Percentiles rank a stretch among this genome's conserved stretches.
phyloP scores from a whole-genome alignment of 805 yeast genomes.

The Candida piceae region DNA sequence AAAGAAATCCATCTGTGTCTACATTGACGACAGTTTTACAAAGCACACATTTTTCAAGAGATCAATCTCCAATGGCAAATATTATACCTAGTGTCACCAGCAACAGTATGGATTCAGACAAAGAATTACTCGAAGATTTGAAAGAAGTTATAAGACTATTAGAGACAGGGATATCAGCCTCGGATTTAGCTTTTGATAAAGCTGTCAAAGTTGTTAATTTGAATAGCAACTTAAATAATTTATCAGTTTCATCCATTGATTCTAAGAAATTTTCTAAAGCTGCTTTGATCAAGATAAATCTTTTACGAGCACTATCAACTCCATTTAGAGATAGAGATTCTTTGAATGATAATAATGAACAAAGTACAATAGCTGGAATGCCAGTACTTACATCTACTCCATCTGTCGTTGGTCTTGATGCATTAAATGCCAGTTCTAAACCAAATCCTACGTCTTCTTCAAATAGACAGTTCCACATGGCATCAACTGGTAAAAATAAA shows the following conservation, averaged over 20 bases:
- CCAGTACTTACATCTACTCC: conserved; percentile 21
- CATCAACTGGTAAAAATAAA: conserved; percentile 62
- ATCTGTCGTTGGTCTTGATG: conserved; percentile 22
- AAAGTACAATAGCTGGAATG: conserved; percentile 20
- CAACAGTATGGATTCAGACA: conserved; percentile 7
- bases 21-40: conserved; percentile 42
- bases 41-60: conserved; percentile 24
- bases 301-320: conserved; percentile 61
- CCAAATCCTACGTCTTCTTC: conserved; percentile 23
- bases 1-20: conserved; percentile 41
- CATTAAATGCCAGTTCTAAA: conserved; percentile 9
- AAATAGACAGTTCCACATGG: conserved; percentile 44
- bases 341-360: conserved; percentile 3
- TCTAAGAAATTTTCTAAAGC: conserved; percentile 33
- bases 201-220: conserved; percentile 41
- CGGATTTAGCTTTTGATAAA: conserved; percentile 20
- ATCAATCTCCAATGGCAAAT: conserved; percentile 2
- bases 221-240: conserved; percentile 54
- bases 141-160: conserved; percentile 45
- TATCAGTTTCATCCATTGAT: conserved; percentile 46
- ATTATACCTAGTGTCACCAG: background rate
- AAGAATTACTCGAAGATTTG: conserved; percentile 35
- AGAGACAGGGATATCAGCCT: conserved; percentile 30
- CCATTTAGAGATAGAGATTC: conserved; percentile 49
- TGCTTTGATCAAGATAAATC: conserved; percentile 37